Percentiles rank a stretch among this genome's conserved stretches.
These are phyloP conservation scores for Arxiozyma slooffiae DNA, from an alignment of 1,139 yeast species.

Conservation along the genomic window DNA sequence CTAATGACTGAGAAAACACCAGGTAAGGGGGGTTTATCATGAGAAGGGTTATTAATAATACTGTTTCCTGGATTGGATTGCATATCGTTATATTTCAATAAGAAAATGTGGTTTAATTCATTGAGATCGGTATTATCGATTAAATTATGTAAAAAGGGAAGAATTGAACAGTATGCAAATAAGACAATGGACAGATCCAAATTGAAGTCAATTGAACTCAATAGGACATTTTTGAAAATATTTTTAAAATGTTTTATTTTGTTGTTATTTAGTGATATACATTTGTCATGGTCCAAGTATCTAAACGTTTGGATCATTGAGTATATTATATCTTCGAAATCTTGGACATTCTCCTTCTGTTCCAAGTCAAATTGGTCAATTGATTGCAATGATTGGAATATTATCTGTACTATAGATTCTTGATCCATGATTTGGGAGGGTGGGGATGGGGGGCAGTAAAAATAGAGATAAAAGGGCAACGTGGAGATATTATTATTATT, in stretches of 20 bases:
- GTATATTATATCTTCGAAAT: not conserved
- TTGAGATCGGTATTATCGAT: constrained; percentile 12
- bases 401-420: not conserved
- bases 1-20: constrained; percentile 18
- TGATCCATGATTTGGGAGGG: not conserved
- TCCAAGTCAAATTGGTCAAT: not conserved
- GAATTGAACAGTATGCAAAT: constrained; percentile 17
- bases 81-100: too few relatives aligned
- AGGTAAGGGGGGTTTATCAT: too few relatives aligned
- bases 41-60: too few relatives aligned
- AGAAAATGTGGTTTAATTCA: too few relatives aligned
- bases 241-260: not conserved
- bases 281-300: not conserved
- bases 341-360: not conserved
- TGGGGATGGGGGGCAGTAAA: too few relatives aligned
- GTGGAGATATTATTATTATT: too few relatives aligned
- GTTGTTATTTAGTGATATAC: not conserved
- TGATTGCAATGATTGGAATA: not conserved
- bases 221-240: not conserved
- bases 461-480: too few relatives aligned
- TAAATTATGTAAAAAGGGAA: constrained; percentile 14
- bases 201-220: not conserved
- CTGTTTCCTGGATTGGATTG: too few relatives aligned
- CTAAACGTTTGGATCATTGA: not conserved
- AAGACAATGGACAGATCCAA: constrained; percentile 14